Evolutionary conservation across 2,329 filamentous ascomycete genomes (phyloP).

Genomic region (Dichotomopilus funicola): DNA sequence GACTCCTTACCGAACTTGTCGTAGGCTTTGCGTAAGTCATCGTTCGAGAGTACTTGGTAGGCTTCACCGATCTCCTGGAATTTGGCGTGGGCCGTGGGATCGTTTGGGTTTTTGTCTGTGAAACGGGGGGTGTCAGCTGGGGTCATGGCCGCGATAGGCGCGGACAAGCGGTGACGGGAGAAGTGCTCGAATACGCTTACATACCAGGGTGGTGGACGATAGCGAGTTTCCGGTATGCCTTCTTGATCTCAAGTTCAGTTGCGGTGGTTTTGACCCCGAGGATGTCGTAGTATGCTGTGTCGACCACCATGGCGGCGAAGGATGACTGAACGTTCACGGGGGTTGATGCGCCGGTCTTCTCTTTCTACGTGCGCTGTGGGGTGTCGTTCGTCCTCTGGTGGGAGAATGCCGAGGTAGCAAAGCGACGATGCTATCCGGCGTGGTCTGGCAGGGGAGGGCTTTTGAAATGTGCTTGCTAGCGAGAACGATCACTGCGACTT

Average conservation of each 20-base stretch:
- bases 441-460: too few species aligned
- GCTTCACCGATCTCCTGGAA: constrained; percentile 81
- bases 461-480: too few species aligned
- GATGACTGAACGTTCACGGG: background rate
- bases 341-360: background rate
- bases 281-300: constrained; percentile 83
- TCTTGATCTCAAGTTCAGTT: constrained; percentile 90
- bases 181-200: constrained; percentile 16
- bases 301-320: constrained; percentile 64
- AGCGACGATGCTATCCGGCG: too few species aligned
- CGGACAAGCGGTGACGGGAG: background rate
- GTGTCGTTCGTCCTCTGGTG: background rate
- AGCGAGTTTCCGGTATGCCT: constrained; percentile 89
- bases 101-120: constrained; percentile 92
- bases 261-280: constrained; percentile 79
- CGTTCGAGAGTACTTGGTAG: constrained; percentile 77
- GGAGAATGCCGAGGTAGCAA: too few species aligned
- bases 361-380: background rate
- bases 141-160: background rate
- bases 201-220: constrained; percentile 86
- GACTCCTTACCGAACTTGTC: constrained; percentile 97
- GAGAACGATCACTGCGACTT: too few species aligned
- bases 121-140: constrained; percentile 10
- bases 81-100: constrained; percentile 86
- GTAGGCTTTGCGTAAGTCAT: constrained; percentile 82